Evolutionary conservation across 139 green algal species (phyloP).

Genomic region (Tetratostichococcus sp.): DNA sequence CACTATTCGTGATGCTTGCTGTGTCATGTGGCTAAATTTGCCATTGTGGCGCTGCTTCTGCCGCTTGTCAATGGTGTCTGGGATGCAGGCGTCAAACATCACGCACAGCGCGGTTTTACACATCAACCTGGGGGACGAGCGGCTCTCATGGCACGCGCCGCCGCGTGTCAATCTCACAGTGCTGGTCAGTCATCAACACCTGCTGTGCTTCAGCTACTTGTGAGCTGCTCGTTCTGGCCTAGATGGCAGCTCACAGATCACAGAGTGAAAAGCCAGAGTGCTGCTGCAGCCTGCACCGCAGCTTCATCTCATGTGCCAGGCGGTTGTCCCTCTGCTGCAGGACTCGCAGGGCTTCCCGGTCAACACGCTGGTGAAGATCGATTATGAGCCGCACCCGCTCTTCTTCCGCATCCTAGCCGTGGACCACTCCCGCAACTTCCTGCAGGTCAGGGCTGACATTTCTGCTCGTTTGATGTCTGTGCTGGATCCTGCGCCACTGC

Average conservation of each 20-base stretch:
- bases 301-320: too few species aligned
- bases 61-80: neutral
- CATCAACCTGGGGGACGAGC: neutral
- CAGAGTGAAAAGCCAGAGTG: too few species aligned
- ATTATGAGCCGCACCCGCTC: neutral
- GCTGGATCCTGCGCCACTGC: too few species aligned
- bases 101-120: neutral
- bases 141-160: neutral
- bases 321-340: too few species aligned
- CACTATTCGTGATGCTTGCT: too few species aligned
- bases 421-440: neutral
- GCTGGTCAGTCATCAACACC: neutral
- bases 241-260: too few species aligned
- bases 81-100: neutral
- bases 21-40: too few species aligned
- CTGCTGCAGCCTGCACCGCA: too few species aligned
- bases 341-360: conserved; percentile 1
- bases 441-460: conserved; percentile 3
- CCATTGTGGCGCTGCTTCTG: too few species aligned
- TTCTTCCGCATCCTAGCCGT: conserved; percentile 24
- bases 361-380: conserved; percentile 14
- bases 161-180: conserved; percentile 2
- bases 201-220: too few species aligned
- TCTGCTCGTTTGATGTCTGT: too few species aligned
- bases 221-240: too few species aligned